Evolutionary conservation across 176 grass and related monocot species (phyloP), one percentile per base, ranked within the genome.

Genomic region (Lolium multiflorum): DNA sequence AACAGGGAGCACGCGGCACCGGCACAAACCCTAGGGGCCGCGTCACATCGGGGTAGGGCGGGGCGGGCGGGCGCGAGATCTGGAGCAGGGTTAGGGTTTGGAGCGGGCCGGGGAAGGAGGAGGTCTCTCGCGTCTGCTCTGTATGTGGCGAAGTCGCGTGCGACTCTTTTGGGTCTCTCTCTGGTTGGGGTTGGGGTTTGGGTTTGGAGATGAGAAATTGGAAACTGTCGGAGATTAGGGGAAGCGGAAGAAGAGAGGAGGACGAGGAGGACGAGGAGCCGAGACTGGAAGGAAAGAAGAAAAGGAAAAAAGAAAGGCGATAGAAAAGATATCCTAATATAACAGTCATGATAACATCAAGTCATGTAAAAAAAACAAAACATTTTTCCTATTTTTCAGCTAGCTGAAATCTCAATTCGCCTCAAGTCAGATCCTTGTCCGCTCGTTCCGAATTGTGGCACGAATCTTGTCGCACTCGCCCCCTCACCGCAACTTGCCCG

Each of bases 1-100:
- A 89, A 83, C 74, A 46, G 35, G 28, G 21, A 28, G 61, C 75
- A 72, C 59, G 69, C 58, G 15, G 26, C 43, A 55, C 70, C 87
- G 67, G 52, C 80, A 63, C 60, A 83, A 89, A 92, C 84, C 87
- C 83, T 89, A 87, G 90, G 86, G 86, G 44, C 62, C 21, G 43
- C 52, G 77, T 85, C 90, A 85, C 86, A 91, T 91, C 82, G 77
- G 71, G 61, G 70, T 43, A 74, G 68, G 16, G 22, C 65, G 48
- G 76, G 16, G 46, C 47, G 39, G 72, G 24, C 39, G 68, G 46
- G 74, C 9, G 71, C 77, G 90, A 77, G 90, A 91, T 88, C 90
- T 85, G 82, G 14, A 31, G 65, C n/a, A 13, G 54, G n/a, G 77
- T 56, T 88, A 88, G 90, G 86, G 90, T 81, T 91, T 85, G 90